phyloP scores from a whole-genome alignment of 2,329 filamentous ascomycete genomes.

The Elsinoe necatrix region DNA sequence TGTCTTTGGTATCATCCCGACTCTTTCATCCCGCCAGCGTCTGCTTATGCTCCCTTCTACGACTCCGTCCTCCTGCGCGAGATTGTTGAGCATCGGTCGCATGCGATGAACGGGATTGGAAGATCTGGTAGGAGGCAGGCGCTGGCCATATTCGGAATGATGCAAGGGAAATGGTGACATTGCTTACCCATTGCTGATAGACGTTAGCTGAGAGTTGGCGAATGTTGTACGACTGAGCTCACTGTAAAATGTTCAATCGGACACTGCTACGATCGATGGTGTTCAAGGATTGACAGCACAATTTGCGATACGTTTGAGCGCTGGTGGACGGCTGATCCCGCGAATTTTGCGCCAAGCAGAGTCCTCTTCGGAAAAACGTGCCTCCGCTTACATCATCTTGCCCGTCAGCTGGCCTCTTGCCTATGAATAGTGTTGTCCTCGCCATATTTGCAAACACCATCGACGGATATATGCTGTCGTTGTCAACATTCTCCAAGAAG shows the following conservation, averaged over 20 bases:
- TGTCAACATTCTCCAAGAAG: too few relatives aligned
- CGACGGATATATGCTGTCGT: too few relatives aligned
- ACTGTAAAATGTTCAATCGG: constrained; percentile 21
- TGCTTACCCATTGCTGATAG: constrained; percentile 53
- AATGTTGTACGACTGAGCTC: constrained; percentile 6
- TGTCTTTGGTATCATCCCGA: not conserved
- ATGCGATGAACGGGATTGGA: not conserved
- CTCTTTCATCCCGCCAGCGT: not conserved
- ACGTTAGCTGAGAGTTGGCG: constrained; percentile 23
- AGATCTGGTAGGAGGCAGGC: not conserved
- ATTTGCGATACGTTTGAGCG: constrained; percentile 15
- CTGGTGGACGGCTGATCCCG: constrained; percentile 15
- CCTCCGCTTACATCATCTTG: not conserved
- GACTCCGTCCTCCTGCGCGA: not conserved
- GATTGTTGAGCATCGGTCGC: not conserved
- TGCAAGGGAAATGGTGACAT: not conserved
- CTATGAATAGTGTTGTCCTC: too few relatives aligned
- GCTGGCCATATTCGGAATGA: not conserved
- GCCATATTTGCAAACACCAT: too few relatives aligned
- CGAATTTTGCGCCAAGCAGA: not conserved
- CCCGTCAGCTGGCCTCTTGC: too few relatives aligned
- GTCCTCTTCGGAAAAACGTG: not conserved
- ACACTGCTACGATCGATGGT: constrained; percentile 14
- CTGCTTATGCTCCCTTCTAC: not conserved
- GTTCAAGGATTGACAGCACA: constrained; percentile 4